Evolutionary conservation across 2,329 filamentous ascomycete species (phyloP), one percentile per base, ranked within the genome.

Genomic region (Endocalyx cinctus): DNA sequence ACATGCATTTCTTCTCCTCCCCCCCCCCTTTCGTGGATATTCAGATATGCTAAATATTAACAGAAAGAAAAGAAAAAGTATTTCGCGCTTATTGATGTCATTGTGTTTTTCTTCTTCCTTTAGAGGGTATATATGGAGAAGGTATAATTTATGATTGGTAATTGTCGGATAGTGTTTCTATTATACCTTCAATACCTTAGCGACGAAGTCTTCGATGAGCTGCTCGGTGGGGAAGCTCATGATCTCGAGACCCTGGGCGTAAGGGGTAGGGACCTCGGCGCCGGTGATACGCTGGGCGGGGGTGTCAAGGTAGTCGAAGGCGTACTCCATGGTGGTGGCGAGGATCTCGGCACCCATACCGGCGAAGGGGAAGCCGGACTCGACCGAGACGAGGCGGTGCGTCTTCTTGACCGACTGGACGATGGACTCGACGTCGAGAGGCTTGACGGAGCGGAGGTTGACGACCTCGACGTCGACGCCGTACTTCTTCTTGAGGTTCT

Each of bases 391-490:
- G 43, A 98, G 79, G 57, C 84, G 85, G 62, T 86, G 84, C 13
- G 92, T 98, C 83, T 98, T 98, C 85, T 98, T 97, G 61, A 98
- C 82, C 10, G 89, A 96, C 64, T 94, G 88, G 65, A 97, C 74
- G 55, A 98, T 97, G 48, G 87, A 77, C 66, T 97, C 89, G 39
- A 98, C 76, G 57, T 98, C 92, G 48, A 98, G 77, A 27, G 92
- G 92, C 77, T 97, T 98, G 69, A 98, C 71, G 50, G 89, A 96
- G 55, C 92, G 88, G 58, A 98, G 81, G 75, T 98, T 98, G 76
- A 98, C 84, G 46, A 98, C 92, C 70, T 98, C 92, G 35, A 79
- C 84, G 52, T 97, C 90, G 39, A 97, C 80, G 42, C 92, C 92
- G 66, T 97, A 96, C 62, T 95, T 94, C 72, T 87, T 82, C 78